Conservation (phyloP, 129 eudicot species). For the Apium graveolens region DNA sequence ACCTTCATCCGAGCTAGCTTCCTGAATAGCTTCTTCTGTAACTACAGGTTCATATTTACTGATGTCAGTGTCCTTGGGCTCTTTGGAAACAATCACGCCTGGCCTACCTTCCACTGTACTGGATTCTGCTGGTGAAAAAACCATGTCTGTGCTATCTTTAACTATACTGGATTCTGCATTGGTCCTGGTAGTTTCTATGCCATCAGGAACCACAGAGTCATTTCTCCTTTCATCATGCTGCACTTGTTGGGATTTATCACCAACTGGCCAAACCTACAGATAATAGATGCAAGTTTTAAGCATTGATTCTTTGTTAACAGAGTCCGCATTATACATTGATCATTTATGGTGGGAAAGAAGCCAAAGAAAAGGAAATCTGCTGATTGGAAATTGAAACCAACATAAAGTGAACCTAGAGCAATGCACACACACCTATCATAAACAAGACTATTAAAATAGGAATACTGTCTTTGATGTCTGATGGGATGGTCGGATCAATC, state of each 20-base stretch:
- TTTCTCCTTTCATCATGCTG: slow-evolving; percentile 38
- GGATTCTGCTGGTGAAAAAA: slow-evolving; percentile 27
- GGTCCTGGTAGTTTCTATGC: slow-evolving; percentile 21
- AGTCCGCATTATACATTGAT: not conserved
- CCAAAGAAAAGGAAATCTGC: not conserved
- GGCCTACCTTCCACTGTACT: slow-evolving; percentile 29
- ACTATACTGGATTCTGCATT: slow-evolving; percentile 27
- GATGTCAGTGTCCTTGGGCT: slow-evolving; percentile 19
- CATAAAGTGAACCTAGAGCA: not conserved
- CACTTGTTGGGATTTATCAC: slow-evolving; percentile 44
- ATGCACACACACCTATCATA: not conserved
- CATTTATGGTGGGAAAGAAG: not conserved
- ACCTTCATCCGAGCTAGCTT: slow-evolving; percentile 75
- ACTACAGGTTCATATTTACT: slow-evolving; percentile 19
- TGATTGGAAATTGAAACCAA: not conserved
- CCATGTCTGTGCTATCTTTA: slow-evolving; percentile 27
- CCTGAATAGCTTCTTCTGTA: slow-evolving; percentile 42
- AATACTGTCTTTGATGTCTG: not conserved
- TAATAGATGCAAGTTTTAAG: slow-evolving; percentile 7
- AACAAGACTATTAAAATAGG: not conserved
- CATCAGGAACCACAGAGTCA: slow-evolving; percentile 15
- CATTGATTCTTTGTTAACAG: not conserved
- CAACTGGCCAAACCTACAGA: slow-evolving; percentile 48
- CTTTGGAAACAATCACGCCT: slow-evolving; percentile 25
- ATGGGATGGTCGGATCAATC: not conserved